Evolutionary conservation across 257 asterid genomes (phyloP).

Genomic region (Gentiana dahurica): DNA sequence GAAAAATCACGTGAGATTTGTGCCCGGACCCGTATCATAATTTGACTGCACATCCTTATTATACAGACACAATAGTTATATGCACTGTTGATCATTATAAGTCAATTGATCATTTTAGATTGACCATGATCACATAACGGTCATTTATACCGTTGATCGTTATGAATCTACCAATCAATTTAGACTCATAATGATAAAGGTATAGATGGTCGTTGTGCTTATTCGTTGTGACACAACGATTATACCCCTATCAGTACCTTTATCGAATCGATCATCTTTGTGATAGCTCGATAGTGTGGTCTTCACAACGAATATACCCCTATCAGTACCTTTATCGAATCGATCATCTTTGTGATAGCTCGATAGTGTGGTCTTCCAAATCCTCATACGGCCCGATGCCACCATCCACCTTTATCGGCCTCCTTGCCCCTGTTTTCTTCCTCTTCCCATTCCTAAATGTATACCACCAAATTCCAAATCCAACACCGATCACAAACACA

Average conservation of each 20-base stretch:
- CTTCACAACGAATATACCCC: slow-evolving; percentile 12
- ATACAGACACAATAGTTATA: no score
- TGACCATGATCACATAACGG: no score
- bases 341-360: slow-evolving; percentile 60
- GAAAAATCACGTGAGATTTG: no score
- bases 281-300: slow-evolving; percentile 69
- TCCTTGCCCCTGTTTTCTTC: slow-evolving; percentile 27
- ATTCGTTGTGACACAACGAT: slow-evolving; percentile 39
- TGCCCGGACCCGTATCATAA: no score
- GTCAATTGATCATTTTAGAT: no score
- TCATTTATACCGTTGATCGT: no score
- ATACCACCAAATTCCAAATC: slow-evolving; percentile 39
- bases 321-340: slow-evolving; percentile 32
- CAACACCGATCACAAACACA: slow-evolving; percentile 39
- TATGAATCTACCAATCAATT: no score
- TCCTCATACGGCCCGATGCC: slow-evolving; percentile 81
- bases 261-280: slow-evolving; percentile 61
- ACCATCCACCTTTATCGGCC: slow-evolving; percentile 42
- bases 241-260: slow-evolving; percentile 7
- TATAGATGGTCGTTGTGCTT: slow-evolving; percentile 43
- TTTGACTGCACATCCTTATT: no score
- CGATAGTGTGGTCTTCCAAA: slow-evolving; percentile 74
- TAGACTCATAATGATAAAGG: no score
- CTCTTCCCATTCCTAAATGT: slow-evolving; percentile 26
- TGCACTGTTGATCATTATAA: no score